A percentile compares a stretch with the other conserved stretches of the same genome.
Conservation (phyloP, 2,329 filamentous ascomycete species). For the Arthrobotrys sinensis region DNA sequence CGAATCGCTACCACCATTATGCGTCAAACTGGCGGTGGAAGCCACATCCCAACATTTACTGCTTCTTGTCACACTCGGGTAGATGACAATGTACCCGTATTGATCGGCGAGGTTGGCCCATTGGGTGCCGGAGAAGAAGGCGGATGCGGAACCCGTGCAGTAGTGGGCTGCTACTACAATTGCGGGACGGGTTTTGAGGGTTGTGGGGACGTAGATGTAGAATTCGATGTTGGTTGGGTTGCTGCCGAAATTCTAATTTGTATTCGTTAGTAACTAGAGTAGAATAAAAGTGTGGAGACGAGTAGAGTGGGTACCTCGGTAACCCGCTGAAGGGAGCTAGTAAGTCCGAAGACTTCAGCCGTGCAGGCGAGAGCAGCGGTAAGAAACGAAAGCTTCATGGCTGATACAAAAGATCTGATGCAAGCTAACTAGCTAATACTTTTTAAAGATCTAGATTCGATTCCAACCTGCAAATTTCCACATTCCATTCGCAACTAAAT, state of each 20-base stretch:
- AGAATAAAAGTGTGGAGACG: not conserved
- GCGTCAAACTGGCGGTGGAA: conserved; percentile 72
- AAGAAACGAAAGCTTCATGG: conserved; percentile 51
- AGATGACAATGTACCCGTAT: conserved; percentile 74
- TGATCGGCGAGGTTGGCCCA: conserved; percentile 72
- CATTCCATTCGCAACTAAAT: too few species aligned
- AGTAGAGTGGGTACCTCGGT: conserved; percentile 16
- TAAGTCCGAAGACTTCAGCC: conserved; percentile 43
- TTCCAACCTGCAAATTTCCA: too few species aligned
- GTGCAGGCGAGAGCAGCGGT: conserved; percentile 28
- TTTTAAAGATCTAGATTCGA: not conserved
- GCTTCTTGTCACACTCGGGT: conserved; percentile 68
- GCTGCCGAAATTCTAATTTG: conserved; percentile 39
- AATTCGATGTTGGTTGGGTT: conserved; percentile 53
- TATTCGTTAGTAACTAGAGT: not conserved
- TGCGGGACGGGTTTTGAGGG: conserved; percentile 69
- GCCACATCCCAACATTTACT: conserved; percentile 75
- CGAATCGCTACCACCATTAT: conserved; percentile 74
- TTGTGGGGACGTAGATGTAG: conserved; percentile 68
- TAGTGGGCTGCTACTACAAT: conserved; percentile 74
- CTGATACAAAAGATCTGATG: not conserved
- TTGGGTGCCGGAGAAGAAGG: conserved; percentile 71
- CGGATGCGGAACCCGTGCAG: conserved; percentile 73
- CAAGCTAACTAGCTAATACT: too few species aligned
- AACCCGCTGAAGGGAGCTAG: conserved; percentile 28